phyloP scores from a whole-genome alignment of 1,284 basidiomycete species.

The Mycocalia duriaeana region DNA sequence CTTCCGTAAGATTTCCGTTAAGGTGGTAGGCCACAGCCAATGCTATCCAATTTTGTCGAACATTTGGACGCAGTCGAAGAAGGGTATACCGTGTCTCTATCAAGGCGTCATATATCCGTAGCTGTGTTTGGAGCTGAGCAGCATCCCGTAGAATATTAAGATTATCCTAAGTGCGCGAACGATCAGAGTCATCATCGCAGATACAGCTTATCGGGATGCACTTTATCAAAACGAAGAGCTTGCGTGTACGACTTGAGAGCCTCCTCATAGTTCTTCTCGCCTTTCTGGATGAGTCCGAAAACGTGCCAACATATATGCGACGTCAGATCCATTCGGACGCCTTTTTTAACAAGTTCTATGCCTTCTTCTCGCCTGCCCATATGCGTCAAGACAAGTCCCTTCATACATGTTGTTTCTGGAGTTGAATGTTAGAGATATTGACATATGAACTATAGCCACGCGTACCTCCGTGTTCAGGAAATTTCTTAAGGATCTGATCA shows the following conservation, averaged over 20 bases:
- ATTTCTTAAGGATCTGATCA: slow-evolving; percentile 93
- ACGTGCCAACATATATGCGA: slow-evolving; percentile 99
- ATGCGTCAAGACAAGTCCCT: slow-evolving; percentile 82
- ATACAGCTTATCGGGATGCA: slow-evolving; percentile 44
- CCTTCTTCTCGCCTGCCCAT: slow-evolving; percentile 84
- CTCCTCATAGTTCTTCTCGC: slow-evolving; percentile 87
- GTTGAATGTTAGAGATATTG: slow-evolving; percentile 5
- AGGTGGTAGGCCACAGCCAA: slow-evolving; percentile 88
- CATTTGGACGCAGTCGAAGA: slow-evolving; percentile 76
- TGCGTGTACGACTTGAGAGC: slow-evolving; percentile 81
- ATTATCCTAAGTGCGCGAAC: slow-evolving; percentile 64
- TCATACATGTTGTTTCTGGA: slow-evolving; percentile 90
- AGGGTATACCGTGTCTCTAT: slow-evolving; percentile 83
- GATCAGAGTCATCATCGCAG: no score
- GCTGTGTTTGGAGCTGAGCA: slow-evolving; percentile 85
- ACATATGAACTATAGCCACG: not conserved
- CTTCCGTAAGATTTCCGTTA: slow-evolving; percentile 70
- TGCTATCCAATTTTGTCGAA: slow-evolving; percentile 88
- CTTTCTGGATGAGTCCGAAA: slow-evolving; percentile 89
- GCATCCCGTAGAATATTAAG: slow-evolving; percentile 91
- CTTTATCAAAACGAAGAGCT: slow-evolving; percentile 86
- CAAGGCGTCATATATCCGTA: slow-evolving; percentile 79
- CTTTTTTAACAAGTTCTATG: slow-evolving; percentile 82
- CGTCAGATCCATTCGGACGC: slow-evolving; percentile 82
- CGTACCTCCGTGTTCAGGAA: slow-evolving; percentile 91